These are phyloP conservation scores for Candida mattraensis DNA, from an alignment of 805 yeast genomes.

Conservation along the genomic window DNA sequence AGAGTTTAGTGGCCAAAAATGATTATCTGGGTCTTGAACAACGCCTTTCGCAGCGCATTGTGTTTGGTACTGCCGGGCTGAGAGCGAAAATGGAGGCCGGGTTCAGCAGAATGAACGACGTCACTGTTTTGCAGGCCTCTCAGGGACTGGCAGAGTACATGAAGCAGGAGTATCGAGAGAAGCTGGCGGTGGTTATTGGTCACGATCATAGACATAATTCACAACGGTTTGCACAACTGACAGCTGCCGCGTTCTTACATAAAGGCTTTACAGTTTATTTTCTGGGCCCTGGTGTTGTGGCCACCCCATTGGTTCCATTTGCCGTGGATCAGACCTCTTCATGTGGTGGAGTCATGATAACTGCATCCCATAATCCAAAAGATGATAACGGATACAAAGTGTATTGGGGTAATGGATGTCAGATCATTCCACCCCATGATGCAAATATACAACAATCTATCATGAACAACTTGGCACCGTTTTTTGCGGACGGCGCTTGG, in stretches of 20 bases:
- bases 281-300: constrained; percentile 53
- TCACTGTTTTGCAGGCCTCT: constrained; percentile 87
- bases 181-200: constrained; percentile 66
- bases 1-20: constrained; percentile 37
- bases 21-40: constrained; percentile 47
- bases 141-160: constrained; percentile 70
- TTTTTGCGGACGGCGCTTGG: constrained; percentile 43
- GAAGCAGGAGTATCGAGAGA: constrained; percentile 32
- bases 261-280: constrained; percentile 71
- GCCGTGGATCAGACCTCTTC: constrained; percentile 64
- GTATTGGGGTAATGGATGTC: constrained; percentile 92
- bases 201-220: constrained; percentile 92
- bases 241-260: constrained; percentile 70
- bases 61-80: constrained; percentile 93
- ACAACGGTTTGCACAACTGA: constrained; percentile 69
- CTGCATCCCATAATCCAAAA: constrained; percentile 87
- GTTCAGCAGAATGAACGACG: constrained; percentile 81
- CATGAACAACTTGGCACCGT: constrained; percentile 58
- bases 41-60: constrained; percentile 58
- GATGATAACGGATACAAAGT: constrained; percentile 93
- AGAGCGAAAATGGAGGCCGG: constrained; percentile 91
- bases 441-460: constrained; percentile 65
- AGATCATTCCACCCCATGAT: constrained; percentile 93
- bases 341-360: constrained; percentile 86
- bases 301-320: constrained; percentile 93